A percentile compares a stretch with the other conserved stretches of the same genome.
These are phyloP conservation scores for Chimonanthus salicifolius DNA, from an alignment of 164 flowering plant genomes.

Conservation along the genomic window DNA sequence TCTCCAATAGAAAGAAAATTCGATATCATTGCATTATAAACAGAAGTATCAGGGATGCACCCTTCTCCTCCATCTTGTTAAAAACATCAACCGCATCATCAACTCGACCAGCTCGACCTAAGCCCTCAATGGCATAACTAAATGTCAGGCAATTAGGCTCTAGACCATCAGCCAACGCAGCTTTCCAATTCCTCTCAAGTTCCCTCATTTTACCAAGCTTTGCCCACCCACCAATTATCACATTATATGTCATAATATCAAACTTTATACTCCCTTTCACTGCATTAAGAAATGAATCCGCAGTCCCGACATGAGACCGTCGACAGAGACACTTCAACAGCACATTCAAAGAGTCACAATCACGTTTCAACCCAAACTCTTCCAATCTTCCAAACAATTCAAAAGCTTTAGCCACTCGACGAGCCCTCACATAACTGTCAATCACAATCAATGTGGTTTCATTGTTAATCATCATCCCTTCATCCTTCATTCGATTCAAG, in stretches of 20 bases:
- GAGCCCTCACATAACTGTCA: slow-evolving; percentile 58
- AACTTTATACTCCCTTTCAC: slow-evolving; percentile 49
- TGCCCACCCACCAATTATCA: slow-evolving; percentile 76
- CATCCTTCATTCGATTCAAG: slow-evolving; percentile 37
- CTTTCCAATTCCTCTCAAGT: slow-evolving; percentile 46
- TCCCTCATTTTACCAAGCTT: slow-evolving; percentile 50
- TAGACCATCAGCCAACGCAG: slow-evolving; percentile 57
- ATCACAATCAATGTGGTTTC: slow-evolving; percentile 53
- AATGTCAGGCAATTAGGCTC: slow-evolving; percentile 51
- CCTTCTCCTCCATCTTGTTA: slow-evolving; percentile 45
- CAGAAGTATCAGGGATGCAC: slow-evolving; percentile 32
- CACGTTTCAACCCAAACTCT: slow-evolving; percentile 42
- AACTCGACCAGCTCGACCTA: slow-evolving; percentile 72
- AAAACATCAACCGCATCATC: slow-evolving; percentile 60
- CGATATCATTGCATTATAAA: slow-evolving; percentile 67
- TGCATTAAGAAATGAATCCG: slow-evolving; percentile 41
- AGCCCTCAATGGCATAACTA: slow-evolving; percentile 52
- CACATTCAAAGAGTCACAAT: slow-evolving; percentile 51
- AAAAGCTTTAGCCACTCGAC: slow-evolving; percentile 47
- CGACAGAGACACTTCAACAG: slow-evolving; percentile 51
- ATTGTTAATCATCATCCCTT: slow-evolving; percentile 26
- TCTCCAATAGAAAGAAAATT: slow-evolving; percentile 47
- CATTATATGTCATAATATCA: slow-evolving; percentile 40
- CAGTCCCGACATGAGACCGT: slow-evolving; percentile 56
- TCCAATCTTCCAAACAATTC: slow-evolving; percentile 43